Evolutionary conservation across 2,329 filamentous ascomycete genomes (phyloP).

Genomic region (Cadophora luteo-olivacea): DNA sequence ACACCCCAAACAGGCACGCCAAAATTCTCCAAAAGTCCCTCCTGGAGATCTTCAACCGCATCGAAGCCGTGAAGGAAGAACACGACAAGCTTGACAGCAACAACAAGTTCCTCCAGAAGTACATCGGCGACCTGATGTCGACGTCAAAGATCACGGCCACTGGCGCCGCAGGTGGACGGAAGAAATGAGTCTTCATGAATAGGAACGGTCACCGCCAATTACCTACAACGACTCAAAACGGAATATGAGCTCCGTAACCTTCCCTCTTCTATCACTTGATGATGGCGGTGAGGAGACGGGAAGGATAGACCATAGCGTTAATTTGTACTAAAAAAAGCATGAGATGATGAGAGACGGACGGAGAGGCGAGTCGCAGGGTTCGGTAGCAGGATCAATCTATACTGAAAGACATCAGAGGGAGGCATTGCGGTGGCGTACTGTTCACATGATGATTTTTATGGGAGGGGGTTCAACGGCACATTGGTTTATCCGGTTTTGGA

Average conservation of each 20-base stretch:
- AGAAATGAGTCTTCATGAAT: slow-evolving; percentile 30
- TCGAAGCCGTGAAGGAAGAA: slow-evolving; percentile 92
- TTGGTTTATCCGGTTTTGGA: slow-evolving; percentile 15
- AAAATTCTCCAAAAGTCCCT: slow-evolving; percentile 88
- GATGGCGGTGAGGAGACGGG: neutral
- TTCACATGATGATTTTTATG: slow-evolving; percentile 12
- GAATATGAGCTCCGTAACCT: neutral
- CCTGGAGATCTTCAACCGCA: slow-evolving; percentile 87
- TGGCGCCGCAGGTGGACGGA: slow-evolving; percentile 39
- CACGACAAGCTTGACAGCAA: slow-evolving; percentile 97
- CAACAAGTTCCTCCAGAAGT: slow-evolving; percentile 97
- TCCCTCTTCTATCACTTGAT: neutral
- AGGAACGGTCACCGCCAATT: neutral
- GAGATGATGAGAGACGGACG: neutral
- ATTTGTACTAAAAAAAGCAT: slow-evolving; percentile 19
- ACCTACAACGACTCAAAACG: neutral
- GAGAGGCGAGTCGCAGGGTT: neutral
- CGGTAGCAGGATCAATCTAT: slow-evolving; percentile 9
- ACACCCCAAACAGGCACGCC: slow-evolving; percentile 69
- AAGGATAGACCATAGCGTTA: neutral
- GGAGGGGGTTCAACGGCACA: slow-evolving; percentile 4
- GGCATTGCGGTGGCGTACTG: slow-evolving; percentile 36
- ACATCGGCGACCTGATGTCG: slow-evolving; percentile 95
- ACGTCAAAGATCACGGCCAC: slow-evolving; percentile 74
- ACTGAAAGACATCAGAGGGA: slow-evolving; percentile 16